Base-by-base conservation (phyloP, 371 early-diverging fungal species). In the Conidiobolus incongruus region DNA sequence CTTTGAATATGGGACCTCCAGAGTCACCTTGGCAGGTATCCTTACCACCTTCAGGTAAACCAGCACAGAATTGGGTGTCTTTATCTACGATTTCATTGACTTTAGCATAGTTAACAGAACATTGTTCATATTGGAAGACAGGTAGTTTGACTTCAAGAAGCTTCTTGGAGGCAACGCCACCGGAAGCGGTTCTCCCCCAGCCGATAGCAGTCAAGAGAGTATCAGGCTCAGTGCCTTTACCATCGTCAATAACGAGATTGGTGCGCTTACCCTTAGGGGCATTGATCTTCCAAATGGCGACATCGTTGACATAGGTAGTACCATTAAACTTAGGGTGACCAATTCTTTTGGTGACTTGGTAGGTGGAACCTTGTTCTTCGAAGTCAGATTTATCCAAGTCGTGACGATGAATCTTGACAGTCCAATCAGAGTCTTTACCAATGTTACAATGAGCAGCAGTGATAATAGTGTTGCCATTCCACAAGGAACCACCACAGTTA, bases 401-500 rank as follows among this genome's bases (percentile, higher is more conserved):
- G 21, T 42, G 43, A 32, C n/a, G n/a, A n/a, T n/a, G n/a, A n/a
- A n/a, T n/a, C n/a, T n/a, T n/a, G n/a, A n/a, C n/a, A n/a, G n/a
- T n/a, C n/a, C n/a, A n/a, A n/a, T n/a, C n/a, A n/a, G n/a, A n/a
- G n/a, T n/a, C n/a, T n/a, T n/a, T n/a, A n/a, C n/a, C n/a, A n/a
- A n/a, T n/a, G n/a, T n/a, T n/a, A n/a, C n/a, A n/a, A n/a, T n/a
- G n/a, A n/a, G n/a, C n/a, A n/a, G n/a, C n/a, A n/a, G n/a, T n/a
- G n/a, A n/a, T n/a, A n/a, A n/a, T n/a, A n/a, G n/a, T n/a, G n/a
- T n/a, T n/a, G n/a, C n/a, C n/a, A n/a, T n/a, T n/a, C n/a, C n/a
- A n/a, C n/a, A n/a, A n/a, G 22, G 43, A 32, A 20, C 43, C 43
- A 20, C 43, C 43, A 42, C 43, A 42, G 19, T 15, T 15, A 21